Percentiles rank a stretch among this genome's conserved stretches.
phyloP scores from a whole-genome alignment of 1,139 yeast species.

The Wickerhamiella pararugosa region DNA sequence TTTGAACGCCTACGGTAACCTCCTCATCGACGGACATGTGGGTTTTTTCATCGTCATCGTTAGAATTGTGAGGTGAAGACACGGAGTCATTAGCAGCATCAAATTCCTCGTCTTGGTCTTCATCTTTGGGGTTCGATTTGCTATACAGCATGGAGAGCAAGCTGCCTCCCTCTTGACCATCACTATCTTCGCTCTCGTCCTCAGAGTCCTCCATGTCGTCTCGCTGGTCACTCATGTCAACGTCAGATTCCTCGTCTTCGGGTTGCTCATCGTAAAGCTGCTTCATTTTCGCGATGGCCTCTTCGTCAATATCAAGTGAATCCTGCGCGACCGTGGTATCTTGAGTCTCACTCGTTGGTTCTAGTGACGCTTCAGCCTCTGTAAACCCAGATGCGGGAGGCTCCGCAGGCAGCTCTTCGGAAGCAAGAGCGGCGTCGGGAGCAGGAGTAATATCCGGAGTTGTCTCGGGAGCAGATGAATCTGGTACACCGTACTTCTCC shows the following conservation, averaged over 20 bases:
- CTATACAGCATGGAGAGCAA: background rate
- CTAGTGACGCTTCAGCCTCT: background rate
- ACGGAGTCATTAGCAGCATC: background rate
- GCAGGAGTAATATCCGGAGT: slow-evolving; percentile 14
- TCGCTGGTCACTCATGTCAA: slow-evolving; percentile 4
- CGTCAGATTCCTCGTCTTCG: slow-evolving; percentile 18
- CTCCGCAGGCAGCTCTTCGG: background rate
- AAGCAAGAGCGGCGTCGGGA: slow-evolving; percentile 10
- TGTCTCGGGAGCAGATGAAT: slow-evolving; percentile 16
- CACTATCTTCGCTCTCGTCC: background rate
- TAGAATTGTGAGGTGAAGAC: background rate
- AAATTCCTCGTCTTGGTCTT: background rate
- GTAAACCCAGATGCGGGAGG: slow-evolving; percentile 2
- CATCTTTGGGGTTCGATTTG: background rate
- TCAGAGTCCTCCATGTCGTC: slow-evolving; percentile 3
- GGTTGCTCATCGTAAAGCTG: slow-evolving; percentile 1
- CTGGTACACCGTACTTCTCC: slow-evolving; percentile 45
- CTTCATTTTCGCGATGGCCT: background rate
- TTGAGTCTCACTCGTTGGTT: background rate
- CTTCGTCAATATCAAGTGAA: background rate
- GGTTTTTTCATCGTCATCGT: background rate
- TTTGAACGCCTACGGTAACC: background rate
- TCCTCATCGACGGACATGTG: background rate
- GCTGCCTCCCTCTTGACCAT: background rate
- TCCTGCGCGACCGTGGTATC: background rate